Conservation (phyloP, 2,329 filamentous ascomycete genomes). For the Aspergillus nomiae region DNA sequence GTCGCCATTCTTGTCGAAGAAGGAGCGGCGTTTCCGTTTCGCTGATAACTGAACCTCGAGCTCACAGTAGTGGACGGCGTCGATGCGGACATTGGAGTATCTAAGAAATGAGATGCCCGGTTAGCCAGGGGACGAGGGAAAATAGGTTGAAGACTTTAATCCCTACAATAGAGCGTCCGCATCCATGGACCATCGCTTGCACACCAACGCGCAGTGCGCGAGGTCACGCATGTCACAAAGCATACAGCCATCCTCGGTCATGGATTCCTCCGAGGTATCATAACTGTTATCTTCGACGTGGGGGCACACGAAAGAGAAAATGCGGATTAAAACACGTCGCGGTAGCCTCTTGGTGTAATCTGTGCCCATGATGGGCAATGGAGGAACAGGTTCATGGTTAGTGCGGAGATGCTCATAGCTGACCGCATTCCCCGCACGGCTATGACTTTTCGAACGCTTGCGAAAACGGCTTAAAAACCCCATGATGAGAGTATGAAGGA, state of each 20-base stretch:
- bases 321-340: conserved; percentile 68
- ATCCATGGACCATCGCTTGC: conserved; percentile 68
- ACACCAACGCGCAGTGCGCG: conserved; percentile 74
- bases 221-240: conserved; percentile 90
- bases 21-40: conserved; percentile 71
- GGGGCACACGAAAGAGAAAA: conserved; percentile 82
- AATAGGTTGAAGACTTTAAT: not conserved
- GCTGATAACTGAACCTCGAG: conserved; percentile 80
- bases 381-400: conserved; percentile 20
- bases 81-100: conserved; percentile 87
- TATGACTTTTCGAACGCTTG: conserved; percentile 29
- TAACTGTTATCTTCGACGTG: conserved; percentile 77
- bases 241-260: conserved; percentile 81
- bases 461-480: conserved; percentile 34
- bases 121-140: conserved; percentile 14
- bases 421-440: conserved; percentile 29
- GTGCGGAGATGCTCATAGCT: conserved; percentile 24
- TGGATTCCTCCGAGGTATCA: conserved; percentile 78
- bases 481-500: conserved; percentile 23
- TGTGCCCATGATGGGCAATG: conserved; percentile 18
- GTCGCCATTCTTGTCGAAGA: conserved; percentile 75
- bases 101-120: conserved; percentile 45
- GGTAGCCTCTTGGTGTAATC: conserved; percentile 61
- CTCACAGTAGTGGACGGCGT: conserved; percentile 91
- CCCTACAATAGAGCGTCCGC: conserved; percentile 65